Evolutionary conservation across 148 eudicot species (phyloP).

Genomic region (Cornus controversa): DNA sequence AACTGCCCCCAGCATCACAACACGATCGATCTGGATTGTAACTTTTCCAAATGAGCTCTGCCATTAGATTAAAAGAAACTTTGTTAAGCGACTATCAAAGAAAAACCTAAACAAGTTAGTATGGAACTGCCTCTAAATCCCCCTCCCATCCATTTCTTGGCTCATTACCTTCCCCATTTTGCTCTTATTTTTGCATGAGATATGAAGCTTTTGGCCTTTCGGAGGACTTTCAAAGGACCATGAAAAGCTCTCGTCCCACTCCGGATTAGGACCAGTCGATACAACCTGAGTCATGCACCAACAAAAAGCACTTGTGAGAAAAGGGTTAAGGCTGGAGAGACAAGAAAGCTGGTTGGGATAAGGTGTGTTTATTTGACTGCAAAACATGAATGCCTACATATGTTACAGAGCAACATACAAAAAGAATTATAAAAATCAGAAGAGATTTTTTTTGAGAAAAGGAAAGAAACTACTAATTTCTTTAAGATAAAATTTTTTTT

Average conservation of each 20-base stretch:
- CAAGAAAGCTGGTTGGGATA: not conserved
- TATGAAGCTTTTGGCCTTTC: conserved; percentile 94
- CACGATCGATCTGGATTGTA: conserved; percentile 96
- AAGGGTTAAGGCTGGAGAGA: not conserved
- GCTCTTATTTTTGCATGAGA: conserved; percentile 99
- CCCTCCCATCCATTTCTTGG: not conserved
- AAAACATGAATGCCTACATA: not conserved
- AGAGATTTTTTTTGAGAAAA: not conserved
- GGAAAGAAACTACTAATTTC: not conserved
- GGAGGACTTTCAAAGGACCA: conserved; percentile 99
- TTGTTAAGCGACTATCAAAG: not conserved
- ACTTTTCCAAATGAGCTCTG: conserved; percentile 98
- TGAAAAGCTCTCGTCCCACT: conserved; percentile 89
- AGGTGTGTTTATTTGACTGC: not conserved
- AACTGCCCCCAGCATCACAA: conserved; percentile 92
- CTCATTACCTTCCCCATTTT: conserved; percentile 90
- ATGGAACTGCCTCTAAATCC: not conserved
- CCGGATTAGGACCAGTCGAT: conserved; percentile 92
- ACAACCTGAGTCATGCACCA: conserved; percentile 54
- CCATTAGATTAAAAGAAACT: conserved; percentile 6
- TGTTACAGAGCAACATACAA: not conserved
- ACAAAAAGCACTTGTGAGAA: not conserved
- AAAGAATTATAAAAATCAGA: not conserved
- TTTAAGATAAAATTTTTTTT: too few species aligned
- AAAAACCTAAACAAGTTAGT: not conserved